Percentiles rank a stretch among this genome's conserved stretches.
phyloP scores from a whole-genome alignment of 2,329 filamentous ascomycete genomes.

The Sporothrix euskadiensis region DNA sequence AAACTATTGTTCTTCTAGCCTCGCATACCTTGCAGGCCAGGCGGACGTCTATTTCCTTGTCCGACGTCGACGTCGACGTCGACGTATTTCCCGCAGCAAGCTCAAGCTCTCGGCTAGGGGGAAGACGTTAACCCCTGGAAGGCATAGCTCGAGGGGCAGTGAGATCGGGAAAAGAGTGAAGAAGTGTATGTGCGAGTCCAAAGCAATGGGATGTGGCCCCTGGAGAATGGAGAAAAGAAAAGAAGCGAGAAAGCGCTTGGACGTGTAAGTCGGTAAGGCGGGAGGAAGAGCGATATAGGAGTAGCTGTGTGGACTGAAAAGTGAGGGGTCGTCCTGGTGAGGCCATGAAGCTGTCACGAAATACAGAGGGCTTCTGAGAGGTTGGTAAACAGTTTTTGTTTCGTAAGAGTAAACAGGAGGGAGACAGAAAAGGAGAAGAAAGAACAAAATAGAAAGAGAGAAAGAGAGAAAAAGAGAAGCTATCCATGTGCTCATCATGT shows the following conservation, averaged over 20 bases:
- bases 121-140: not conserved
- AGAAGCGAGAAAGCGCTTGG: not conserved
- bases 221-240: not conserved
- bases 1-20: not conserved
- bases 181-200: not conserved
- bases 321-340: not conserved
- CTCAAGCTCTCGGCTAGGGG: not conserved
- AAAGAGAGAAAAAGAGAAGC: not conserved
- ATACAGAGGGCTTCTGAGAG: not conserved
- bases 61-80: not conserved
- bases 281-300: not conserved
- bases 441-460: not conserved
- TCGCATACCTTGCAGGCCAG: too few relatives aligned
- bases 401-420: not conserved
- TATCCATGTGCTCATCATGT: not conserved
- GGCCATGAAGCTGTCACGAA: not conserved
- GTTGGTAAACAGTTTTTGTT: not conserved
- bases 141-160: conserved; percentile 9
- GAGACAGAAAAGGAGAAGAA: not conserved
- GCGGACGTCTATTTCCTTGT: not conserved
- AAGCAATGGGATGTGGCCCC: not conserved
- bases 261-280: not conserved
- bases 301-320: not conserved
- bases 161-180: not conserved
- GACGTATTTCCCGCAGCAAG: not conserved